Conservation (phyloP, 805 yeast genomes). For the Lipomyces chichibuensis region DNA sequence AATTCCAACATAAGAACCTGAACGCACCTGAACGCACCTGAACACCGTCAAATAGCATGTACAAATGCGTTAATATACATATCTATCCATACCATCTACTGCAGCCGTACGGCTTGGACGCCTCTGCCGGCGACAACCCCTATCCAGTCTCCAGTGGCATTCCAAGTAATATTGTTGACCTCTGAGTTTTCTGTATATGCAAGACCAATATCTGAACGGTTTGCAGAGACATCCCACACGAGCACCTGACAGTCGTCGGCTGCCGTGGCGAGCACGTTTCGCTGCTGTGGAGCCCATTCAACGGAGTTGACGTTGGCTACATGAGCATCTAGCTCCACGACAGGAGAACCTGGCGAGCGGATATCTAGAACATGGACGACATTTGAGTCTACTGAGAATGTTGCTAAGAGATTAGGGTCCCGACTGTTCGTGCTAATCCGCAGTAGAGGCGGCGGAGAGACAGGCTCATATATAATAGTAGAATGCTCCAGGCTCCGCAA, state of each 20-base stretch:
- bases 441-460: constrained; percentile 60
- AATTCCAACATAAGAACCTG: background rate
- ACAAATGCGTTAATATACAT: background rate
- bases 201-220: constrained; percentile 40
- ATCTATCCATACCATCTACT: constrained; percentile 1
- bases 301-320: constrained; percentile 69
- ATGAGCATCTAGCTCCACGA: constrained; percentile 70
- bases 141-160: constrained; percentile 73
- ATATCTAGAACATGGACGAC: constrained; percentile 74
- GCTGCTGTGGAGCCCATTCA: constrained; percentile 74
- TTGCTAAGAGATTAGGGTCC: constrained; percentile 82
- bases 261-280: constrained; percentile 72
- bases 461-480: constrained; percentile 83
- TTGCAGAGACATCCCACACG: constrained; percentile 66
- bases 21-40: background rate
- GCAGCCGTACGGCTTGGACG: constrained; percentile 58
- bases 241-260: constrained; percentile 63
- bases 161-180: constrained; percentile 78
- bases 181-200: constrained; percentile 69
- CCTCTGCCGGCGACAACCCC: constrained; percentile 73
- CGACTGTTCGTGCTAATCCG: constrained; percentile 75
- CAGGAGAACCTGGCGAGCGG: constrained; percentile 84
- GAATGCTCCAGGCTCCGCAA: constrained; percentile 79
- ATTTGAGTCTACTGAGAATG: constrained; percentile 72
- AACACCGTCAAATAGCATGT: background rate